These are phyloP conservation scores for Gossypium arboreum DNA, from an alignment of 345 rosid species.

Conservation along the genomic window DNA sequence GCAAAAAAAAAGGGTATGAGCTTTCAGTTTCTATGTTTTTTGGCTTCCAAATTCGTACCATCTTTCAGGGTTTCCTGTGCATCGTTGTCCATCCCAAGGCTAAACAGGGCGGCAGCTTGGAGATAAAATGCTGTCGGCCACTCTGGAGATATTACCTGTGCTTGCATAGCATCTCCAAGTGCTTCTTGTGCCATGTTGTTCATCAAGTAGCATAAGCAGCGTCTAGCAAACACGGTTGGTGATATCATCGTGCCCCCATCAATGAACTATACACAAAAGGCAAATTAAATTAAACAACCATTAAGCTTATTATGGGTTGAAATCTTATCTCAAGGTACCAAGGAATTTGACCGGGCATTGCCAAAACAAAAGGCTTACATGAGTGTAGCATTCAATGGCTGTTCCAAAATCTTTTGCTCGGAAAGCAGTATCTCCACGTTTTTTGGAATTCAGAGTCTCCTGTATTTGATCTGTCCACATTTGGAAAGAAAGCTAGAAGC, in stretches of 20 bases:
- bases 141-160: conserved; percentile 69
- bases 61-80: conserved; percentile 80
- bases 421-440: conserved; percentile 63
- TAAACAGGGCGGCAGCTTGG: conserved; percentile 81
- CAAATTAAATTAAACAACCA: neutral
- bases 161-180: conserved; percentile 83
- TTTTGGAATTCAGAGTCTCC: conserved; percentile 60
- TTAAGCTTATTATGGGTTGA: neutral
- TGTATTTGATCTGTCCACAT: conserved; percentile 71
- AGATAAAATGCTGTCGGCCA: conserved; percentile 83
- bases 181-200: conserved; percentile 75
- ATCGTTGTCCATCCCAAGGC: conserved; percentile 74
- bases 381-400: conserved; percentile 52
- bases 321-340: neutral
- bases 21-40: conserved; percentile 54
- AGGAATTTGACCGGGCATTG: neutral
- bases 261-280: conserved; percentile 43
- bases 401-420: conserved; percentile 51
- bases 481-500: conserved; percentile 67
- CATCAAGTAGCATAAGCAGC: conserved; percentile 70
- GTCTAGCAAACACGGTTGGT: conserved; percentile 73
- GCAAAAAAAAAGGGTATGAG: conserved; percentile 17
- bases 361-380: conserved; percentile 29
- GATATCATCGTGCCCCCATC: conserved; percentile 78
- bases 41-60: conserved; percentile 74